These are phyloP conservation scores for Hirschioporus abietinus DNA, from an alignment of 768 basidiomycete genomes.

Conservation along the genomic window DNA sequence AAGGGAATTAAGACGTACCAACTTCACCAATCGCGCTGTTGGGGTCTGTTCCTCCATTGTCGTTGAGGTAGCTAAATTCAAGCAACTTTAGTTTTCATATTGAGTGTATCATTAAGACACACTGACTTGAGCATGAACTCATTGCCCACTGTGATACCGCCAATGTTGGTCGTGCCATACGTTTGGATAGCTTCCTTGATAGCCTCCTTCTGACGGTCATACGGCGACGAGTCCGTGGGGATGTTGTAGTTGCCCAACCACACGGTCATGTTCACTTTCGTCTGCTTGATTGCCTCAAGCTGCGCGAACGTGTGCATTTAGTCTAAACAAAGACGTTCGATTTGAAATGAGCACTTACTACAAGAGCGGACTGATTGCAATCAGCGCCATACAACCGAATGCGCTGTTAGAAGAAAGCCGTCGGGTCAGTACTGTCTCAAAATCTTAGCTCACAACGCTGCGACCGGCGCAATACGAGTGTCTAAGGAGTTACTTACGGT, in stretches of 20 bases:
- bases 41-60: slow-evolving; percentile 43
- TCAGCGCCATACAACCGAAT: slow-evolving; percentile 85
- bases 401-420: slow-evolving; percentile 28
- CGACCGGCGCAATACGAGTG: too few relatives aligned
- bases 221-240: slow-evolving; percentile 63
- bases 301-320: slow-evolving; percentile 18
- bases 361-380: slow-evolving; percentile 76
- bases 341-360: slow-evolving; percentile 36
- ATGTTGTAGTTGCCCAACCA: slow-evolving; percentile 69
- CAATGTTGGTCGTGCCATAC: slow-evolving; percentile 72
- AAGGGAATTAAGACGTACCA: slow-evolving; percentile 5
- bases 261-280: slow-evolving; percentile 82
- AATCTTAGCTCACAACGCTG: slow-evolving; percentile 8
- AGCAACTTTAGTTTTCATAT: slow-evolving; percentile 5
- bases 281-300: slow-evolving; percentile 86
- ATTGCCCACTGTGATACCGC: slow-evolving; percentile 87
- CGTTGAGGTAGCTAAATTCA: slow-evolving; percentile 48
- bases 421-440: not conserved
- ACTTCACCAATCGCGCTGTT: slow-evolving; percentile 53
- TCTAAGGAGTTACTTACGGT: slow-evolving; percentile 26
- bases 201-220: slow-evolving; percentile 63
- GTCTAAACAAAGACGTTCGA: not conserved
- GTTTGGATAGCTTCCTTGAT: slow-evolving; percentile 65
- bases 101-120: not conserved
- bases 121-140: slow-evolving; percentile 79